Base-by-base conservation (phyloP, 2,329 filamentous ascomycete genomes). In the Neofusicoccum parvum region DNA sequence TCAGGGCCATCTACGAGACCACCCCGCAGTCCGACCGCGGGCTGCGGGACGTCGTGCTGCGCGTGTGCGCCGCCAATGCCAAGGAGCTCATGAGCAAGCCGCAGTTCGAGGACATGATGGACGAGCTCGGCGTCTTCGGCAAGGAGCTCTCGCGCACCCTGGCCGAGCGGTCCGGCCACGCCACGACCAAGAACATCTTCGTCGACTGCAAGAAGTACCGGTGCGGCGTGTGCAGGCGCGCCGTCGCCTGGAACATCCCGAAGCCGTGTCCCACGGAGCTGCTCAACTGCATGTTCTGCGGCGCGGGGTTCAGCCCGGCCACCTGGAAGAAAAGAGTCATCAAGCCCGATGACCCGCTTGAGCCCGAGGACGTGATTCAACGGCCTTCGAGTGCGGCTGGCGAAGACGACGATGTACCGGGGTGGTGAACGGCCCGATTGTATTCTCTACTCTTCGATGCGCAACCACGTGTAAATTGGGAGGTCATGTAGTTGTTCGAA, bases 1-100 rank as follows among this genome's bases (percentile, higher is more conserved):
- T 80, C 53, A 71, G 75, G 64, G 74, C 78, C 63, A 77, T 79
- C 45, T 80, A 80, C 68, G 72, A 70, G 53, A 75, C 74, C 15
- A 80, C 78, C 15, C 72, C 79, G 46, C 77, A 79, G 66, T 71
- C 70, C 12, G 78, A 80, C 67, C 71, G 77, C 36, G 78, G 77
- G 9, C 70, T 80, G 9, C 71, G 79, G 17, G 76, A 78, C 63
- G 69, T 79, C 23, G 73, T 80, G 6, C 63, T 80, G 4, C 41
- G 51, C n/a, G 53, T 65, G 3, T 58, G 51, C 51, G 63, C 53
- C 34, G 34, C 34, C 45, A 39, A 65, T 20, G 45, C 46, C 45
- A 14, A 17, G 7, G 53, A 65, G 14, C 63, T 65, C 9, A 45
- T 65, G n/a, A 15, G 41, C 6, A 41, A 54, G 11, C 49, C 50